phyloP scores from a whole-genome alignment of 164 flowering plant species.

The Magnolia sinica region DNA sequence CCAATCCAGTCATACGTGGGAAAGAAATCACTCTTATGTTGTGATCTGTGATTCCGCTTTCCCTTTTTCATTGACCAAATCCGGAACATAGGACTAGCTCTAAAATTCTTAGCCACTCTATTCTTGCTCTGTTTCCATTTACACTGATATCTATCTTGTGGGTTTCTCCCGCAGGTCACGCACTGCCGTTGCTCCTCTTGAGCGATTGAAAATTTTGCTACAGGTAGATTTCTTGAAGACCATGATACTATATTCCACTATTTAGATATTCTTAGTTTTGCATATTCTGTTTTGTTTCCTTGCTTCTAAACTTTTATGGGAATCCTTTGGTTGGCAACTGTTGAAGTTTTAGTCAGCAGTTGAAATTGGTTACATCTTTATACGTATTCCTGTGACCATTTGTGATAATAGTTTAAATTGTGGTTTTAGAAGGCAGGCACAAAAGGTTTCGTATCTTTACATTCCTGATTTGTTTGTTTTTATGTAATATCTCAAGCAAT shows the following conservation, averaged over 20 bases:
- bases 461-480: neutral
- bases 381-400: no score
- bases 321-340: neutral
- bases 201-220: conserved; percentile 80
- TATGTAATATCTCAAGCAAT: neutral
- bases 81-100: no score
- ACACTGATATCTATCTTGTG: neutral
- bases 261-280: neutral
- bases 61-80: no score
- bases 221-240: conserved; percentile 43
- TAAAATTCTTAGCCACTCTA: no score
- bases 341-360: neutral
- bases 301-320: neutral
- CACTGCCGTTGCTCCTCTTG: conserved; percentile 95
- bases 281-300: neutral
- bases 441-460: no score
- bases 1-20: no score
- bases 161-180: conserved; percentile 58
- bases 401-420: no score
- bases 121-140: neutral
- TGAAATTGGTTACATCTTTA: neutral
- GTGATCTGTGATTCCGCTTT: no score
- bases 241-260: neutral
- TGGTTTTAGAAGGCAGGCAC: no score
- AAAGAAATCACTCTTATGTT: no score